A percentile compares a stretch with the other conserved stretches of the same genome.
Conservation (phyloP, 2,329 filamentous ascomycete species). For the Microascus cirrosus region DNA sequence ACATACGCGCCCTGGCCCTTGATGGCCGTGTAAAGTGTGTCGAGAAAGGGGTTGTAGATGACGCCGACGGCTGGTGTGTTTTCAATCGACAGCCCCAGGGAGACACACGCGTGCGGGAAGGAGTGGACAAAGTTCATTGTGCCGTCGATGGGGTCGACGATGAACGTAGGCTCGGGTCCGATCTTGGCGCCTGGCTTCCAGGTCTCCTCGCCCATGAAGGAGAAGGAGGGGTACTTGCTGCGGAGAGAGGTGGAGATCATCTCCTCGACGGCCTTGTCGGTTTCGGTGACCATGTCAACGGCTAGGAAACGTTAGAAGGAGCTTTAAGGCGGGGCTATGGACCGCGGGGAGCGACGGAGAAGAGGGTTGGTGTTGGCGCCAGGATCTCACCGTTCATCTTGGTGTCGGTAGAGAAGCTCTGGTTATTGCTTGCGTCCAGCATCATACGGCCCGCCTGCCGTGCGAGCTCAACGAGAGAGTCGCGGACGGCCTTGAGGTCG, state of each 20-base stretch:
- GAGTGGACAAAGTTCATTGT: slow-evolving; percentile 74
- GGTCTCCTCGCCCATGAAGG: slow-evolving; percentile 69
- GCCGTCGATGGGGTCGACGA: slow-evolving; percentile 75
- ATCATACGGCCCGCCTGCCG: slow-evolving; percentile 57
- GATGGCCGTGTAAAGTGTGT: slow-evolving; percentile 58
- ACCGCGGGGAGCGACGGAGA: too few species aligned
- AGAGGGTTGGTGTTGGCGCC: neutral
- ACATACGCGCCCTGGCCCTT: slow-evolving; percentile 55
- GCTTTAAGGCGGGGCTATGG: neutral
- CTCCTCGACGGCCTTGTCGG: slow-evolving; percentile 53
- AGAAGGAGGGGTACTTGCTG: slow-evolving; percentile 39
- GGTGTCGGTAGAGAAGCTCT: slow-evolving; percentile 42
- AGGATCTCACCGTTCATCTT: slow-evolving; percentile 52
- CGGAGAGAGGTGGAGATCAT: slow-evolving; percentile 45
- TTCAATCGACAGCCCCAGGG: slow-evolving; percentile 58
- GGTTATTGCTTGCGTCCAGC: slow-evolving; percentile 42
- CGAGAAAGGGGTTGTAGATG: slow-evolving; percentile 69
- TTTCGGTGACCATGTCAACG: slow-evolving; percentile 58
- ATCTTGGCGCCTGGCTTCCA: slow-evolving; percentile 56
- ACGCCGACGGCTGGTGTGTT: slow-evolving; percentile 56
- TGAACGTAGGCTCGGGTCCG: slow-evolving; percentile 59
- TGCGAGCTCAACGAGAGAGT: slow-evolving; percentile 48
- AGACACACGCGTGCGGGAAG: slow-evolving; percentile 66
- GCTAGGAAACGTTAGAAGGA: slow-evolving; percentile 26
- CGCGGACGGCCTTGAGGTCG: slow-evolving; percentile 50